A percentile compares a stretch with the other conserved stretches of the same genome.
These are phyloP conservation scores for Vitis riparia DNA, from an alignment of 164 flowering plant genomes.

Conservation along the genomic window DNA sequence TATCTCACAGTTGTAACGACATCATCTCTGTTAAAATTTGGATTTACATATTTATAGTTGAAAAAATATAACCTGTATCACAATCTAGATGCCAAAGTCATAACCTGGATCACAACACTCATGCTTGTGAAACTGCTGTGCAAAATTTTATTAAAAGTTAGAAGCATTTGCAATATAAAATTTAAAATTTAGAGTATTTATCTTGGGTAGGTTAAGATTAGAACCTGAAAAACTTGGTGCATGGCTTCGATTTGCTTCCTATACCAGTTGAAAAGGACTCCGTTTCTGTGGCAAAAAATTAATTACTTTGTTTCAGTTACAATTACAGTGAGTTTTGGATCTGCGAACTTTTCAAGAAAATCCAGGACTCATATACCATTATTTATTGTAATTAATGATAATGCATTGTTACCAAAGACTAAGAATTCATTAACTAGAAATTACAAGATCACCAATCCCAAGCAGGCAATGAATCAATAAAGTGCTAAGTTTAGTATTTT, in stretches of 20 bases:
- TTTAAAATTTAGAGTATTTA: conserved; percentile 31
- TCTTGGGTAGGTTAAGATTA: conserved; percentile 66
- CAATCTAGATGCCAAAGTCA: conserved; percentile 54
- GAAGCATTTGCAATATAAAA: conserved; percentile 25
- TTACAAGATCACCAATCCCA: too few relatives aligned
- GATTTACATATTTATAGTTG: conserved; percentile 45
- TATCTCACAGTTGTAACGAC: too few relatives aligned
- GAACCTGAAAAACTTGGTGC: conserved; percentile 99
- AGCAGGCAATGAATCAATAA: too few relatives aligned
- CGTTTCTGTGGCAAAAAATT: conserved; percentile 93
- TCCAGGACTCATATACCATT: neutral
- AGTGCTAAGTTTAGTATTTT: too few relatives aligned
- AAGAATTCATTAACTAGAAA: too few relatives aligned
- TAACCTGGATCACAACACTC: conserved; percentile 38
- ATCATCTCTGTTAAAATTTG: conserved; percentile 43
- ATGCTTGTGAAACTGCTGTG: conserved; percentile 13
- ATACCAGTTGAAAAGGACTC: conserved; percentile 85
- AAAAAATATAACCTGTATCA: conserved; percentile 56
- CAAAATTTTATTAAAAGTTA: conserved; percentile 21
- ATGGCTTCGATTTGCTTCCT: conserved; percentile 99
- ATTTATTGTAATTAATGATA: too few relatives aligned
- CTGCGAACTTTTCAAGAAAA: conserved; percentile 13
- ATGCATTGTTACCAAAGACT: too few relatives aligned
- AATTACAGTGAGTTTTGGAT: conserved; percentile 31
- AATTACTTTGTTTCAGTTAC: conserved; percentile 61